Evolutionary conservation across 208 protist genomes (phyloP).

Genomic region (Acanthamoeba healyi): DNA sequence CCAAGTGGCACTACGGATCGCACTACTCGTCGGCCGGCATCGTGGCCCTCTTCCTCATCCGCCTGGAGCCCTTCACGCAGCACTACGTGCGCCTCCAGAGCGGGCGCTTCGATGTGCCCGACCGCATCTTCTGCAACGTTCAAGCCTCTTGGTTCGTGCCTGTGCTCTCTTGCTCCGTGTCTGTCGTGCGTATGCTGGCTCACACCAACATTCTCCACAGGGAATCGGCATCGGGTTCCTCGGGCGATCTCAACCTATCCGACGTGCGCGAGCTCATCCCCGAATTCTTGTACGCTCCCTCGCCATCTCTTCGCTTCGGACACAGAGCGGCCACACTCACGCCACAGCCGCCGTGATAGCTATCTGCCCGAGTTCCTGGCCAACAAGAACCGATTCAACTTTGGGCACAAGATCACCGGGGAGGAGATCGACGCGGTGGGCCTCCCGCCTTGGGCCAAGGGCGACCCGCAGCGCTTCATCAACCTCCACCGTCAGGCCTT

Average conservation of each 20-base stretch:
- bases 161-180: conserved; percentile 94
- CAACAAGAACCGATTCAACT: conserved; percentile 86
- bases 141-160: conserved; percentile 91
- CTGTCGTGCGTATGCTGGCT: background rate
- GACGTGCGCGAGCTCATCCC: conserved; percentile 98
- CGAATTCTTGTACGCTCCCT: conserved; percentile 97
- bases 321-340: no score
- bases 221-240: conserved; percentile 91
- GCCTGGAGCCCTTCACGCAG: conserved; percentile 98
- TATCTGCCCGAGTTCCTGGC: conserved; percentile 21
- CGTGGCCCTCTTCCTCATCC: conserved; percentile 97
- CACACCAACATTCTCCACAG: conserved; percentile 87
- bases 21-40: conserved; percentile 98
- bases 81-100: conserved; percentile 76
- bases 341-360: no score
- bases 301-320: conserved; percentile 85
- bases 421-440: conserved; percentile 93
- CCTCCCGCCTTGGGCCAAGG: conserved; percentile 95
- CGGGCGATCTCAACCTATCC: conserved; percentile 88
- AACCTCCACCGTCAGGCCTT: conserved; percentile 89
- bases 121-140: conserved; percentile 98
- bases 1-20: conserved; percentile 97
- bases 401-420: conserved; percentile 94
- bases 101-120: conserved; percentile 97
- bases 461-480: conserved; percentile 77